These are phyloP conservation scores for Penicillium sp. DNA, from an alignment of 2,329 filamentous ascomycete genomes.

Conservation along the genomic window DNA sequence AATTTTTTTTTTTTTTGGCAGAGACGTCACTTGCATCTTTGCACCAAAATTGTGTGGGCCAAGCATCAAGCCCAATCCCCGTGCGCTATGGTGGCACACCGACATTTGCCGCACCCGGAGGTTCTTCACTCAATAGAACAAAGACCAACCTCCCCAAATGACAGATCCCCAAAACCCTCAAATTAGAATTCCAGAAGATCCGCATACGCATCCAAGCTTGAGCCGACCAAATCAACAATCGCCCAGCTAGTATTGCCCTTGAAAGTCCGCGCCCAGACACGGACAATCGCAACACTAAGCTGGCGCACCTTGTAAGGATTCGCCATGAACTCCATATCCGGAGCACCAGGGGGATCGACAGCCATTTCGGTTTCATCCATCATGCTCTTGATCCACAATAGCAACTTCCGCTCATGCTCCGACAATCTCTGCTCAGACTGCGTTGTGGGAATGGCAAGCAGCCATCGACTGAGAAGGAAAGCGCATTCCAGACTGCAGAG, in stretches of 20 bases:
- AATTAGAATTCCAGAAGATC: constrained; percentile 41
- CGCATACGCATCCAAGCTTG: constrained; percentile 48
- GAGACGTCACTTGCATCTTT: constrained; percentile 15
- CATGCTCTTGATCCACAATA: constrained; percentile 51
- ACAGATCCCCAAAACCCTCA: not conserved
- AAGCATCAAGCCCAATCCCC: not conserved
- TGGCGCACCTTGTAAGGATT: constrained; percentile 46
- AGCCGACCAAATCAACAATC: constrained; percentile 49
- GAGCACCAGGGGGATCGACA: constrained; percentile 38
- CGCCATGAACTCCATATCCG: constrained; percentile 45
- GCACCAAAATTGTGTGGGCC: not conserved
- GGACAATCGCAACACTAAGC: constrained; percentile 50
- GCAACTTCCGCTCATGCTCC: constrained; percentile 49
- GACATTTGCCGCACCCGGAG: not conserved
- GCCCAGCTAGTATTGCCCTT: constrained; percentile 52
- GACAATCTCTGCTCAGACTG: constrained; percentile 46
- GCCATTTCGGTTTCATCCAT: constrained; percentile 53
- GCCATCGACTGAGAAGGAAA: constrained; percentile 49
- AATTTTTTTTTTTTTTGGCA: constrained; percentile 2
- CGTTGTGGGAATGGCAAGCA: constrained; percentile 46
- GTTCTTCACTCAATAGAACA: not conserved
- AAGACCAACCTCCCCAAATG: not conserved
- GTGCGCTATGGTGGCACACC: not conserved
- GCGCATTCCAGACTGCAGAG: constrained; percentile 56
- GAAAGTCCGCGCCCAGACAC: constrained; percentile 50